Base-by-base conservation (phyloP, 768 basidiomycete species). In the Daedaleopsis nitida region DNA sequence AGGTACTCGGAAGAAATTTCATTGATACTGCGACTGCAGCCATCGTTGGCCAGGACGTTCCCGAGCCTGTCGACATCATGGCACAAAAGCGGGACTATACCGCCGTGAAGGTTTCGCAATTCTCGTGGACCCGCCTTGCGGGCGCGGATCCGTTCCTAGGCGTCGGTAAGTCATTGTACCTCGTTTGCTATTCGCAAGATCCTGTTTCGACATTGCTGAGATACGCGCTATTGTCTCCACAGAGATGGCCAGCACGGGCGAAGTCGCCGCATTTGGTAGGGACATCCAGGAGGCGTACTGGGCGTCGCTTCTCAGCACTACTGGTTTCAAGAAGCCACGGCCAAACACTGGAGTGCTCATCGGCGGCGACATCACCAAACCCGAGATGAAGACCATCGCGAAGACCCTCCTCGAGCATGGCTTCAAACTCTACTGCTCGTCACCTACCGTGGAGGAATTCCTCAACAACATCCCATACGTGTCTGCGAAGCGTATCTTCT, bases 191-290 rank as follows among this genome's bases (percentile, higher is more conserved):
- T 51, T 17, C 32, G n/a, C n/a, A n/a, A n/a, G n/a, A n/a, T n/a
- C n/a, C n/a, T n/a, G n/a, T n/a, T 27, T n/a, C 24, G 16, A 42
- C 48, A 61, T 65, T 37, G 38, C 63, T 38, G 12, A 17, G 6
- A 21, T 32, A 27, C n/a, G 23, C 1, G 5, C 13, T 10, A 10
- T 23, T 49, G 19, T 49, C 21, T 55, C 34, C 57, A 56, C 71
- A 92, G 95, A 97, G 80, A 98, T 98, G 96, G 95, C 96, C 3
- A 95, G 92, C 70, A 98, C 96, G 8, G 96, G 96, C 38, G 96
- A 99, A 75, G 94, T 99, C 32, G 97, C 97, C 13, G 88, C 92
- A 66, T 99, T 98, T 73, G 97, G 96, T 37, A 84, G 86, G 68
- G 92, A 96, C 70, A 81, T 98, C 49, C 87, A 96, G 65, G 97